A percentile compares a stretch with the other conserved stretches of the same genome.
phyloP scores from a whole-genome alignment of 306 rosid species.

The Lupinus albus region DNA sequence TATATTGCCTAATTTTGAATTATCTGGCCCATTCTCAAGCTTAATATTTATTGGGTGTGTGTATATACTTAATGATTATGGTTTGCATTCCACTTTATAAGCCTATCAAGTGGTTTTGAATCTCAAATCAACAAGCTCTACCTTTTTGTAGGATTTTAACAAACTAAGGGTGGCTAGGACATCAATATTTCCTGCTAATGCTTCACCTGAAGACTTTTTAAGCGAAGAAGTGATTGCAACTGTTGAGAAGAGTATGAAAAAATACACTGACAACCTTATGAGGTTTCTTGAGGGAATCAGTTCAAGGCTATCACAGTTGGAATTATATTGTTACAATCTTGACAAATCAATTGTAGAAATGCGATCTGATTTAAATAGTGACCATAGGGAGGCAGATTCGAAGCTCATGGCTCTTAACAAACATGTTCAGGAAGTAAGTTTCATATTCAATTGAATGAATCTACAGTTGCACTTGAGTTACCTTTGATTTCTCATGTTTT shows the following conservation, averaged over 20 bases:
- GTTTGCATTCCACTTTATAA: constrained; percentile 7
- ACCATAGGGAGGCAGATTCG: constrained; percentile 74
- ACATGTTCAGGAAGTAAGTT: constrained; percentile 82
- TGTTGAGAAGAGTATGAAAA: constrained; percentile 86
- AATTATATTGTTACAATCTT: constrained; percentile 84
- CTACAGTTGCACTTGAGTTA: not conserved
- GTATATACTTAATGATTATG: not conserved
- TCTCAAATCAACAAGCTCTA: not conserved
- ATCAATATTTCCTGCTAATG: constrained; percentile 53
- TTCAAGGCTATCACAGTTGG: constrained; percentile 84
- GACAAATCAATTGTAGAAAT: constrained; percentile 92
- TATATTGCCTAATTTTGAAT: constrained; percentile 10
- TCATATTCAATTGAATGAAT: constrained; percentile 5
- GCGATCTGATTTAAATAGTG: constrained; percentile 74
- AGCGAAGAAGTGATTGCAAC: constrained; percentile 65
- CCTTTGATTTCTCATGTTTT: constrained; percentile 14
- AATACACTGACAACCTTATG: constrained; percentile 74
- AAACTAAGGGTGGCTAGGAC: constrained; percentile 60
- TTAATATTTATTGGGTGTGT: not conserved
- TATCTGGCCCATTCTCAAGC: constrained; percentile 15
- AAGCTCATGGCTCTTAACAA: constrained; percentile 80
- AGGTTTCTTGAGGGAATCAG: constrained; percentile 88
- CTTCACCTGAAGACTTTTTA: constrained; percentile 60
- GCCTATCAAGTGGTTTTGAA: constrained; percentile 1
- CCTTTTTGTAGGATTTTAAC: constrained; percentile 60